Evolutionary conservation across 139 green algal genomes (phyloP).

Genomic region (Pleodorina starrii): DNA sequence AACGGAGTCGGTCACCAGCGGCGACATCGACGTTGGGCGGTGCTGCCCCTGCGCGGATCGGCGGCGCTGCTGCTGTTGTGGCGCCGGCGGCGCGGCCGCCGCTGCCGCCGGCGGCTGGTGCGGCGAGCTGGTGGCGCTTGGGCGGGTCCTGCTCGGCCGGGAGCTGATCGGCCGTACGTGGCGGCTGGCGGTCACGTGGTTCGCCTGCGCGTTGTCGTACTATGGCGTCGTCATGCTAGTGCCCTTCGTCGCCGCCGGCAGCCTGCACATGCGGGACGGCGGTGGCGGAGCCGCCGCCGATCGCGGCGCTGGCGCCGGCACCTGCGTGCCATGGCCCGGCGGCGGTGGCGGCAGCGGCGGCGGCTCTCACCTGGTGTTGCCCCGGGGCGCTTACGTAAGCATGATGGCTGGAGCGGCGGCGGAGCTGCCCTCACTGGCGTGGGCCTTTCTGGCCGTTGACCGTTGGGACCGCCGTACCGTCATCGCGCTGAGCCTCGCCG

Average conservation of each 20-base stretch:
- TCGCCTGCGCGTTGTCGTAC: slow-evolving; percentile 78
- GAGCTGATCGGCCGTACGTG: background rate
- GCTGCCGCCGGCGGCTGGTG: background rate
- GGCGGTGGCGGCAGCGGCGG: background rate
- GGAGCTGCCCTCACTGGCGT: slow-evolving; percentile 27
- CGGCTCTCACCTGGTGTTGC: background rate
- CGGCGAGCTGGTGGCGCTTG: background rate
- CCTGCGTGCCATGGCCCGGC: background rate
- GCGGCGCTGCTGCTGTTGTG: background rate
- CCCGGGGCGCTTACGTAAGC: background rate
- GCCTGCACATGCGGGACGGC: background rate
- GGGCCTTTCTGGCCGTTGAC: background rate
- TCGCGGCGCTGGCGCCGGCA: background rate
- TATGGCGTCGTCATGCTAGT: slow-evolving; percentile 87
- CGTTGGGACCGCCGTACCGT: background rate
- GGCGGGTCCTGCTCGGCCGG: background rate
- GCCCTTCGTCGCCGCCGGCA: slow-evolving; percentile 47
- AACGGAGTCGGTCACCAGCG: no score
- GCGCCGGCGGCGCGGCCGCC: background rate
- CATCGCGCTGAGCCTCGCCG: background rate
- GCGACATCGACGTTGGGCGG: no score
- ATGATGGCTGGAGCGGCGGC: slow-evolving; percentile 10
- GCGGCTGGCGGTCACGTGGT: slow-evolving; percentile 78
- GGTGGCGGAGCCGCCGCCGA: background rate
- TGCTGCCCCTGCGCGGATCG: background rate